Evolutionary conservation across 768 basidiomycete species (phyloP).

Genomic region (Suillus plorans): DNA sequence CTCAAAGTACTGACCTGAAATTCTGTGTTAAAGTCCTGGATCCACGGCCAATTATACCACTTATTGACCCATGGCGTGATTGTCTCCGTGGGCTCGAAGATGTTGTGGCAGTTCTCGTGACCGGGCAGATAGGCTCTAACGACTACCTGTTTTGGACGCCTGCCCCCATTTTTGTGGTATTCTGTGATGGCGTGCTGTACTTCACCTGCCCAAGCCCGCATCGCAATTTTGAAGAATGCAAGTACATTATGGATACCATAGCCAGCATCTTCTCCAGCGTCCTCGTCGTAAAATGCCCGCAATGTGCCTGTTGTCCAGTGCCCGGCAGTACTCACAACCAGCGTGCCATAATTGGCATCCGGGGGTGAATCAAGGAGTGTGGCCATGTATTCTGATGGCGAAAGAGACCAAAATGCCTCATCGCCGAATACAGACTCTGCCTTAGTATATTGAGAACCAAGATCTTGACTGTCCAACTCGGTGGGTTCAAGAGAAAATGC

Average conservation of each 20-base stretch:
- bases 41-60: constrained; percentile 69
- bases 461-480: constrained; percentile 17
- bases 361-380: constrained; percentile 47
- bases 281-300: constrained; percentile 37
- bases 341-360: constrained; percentile 54
- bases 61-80: constrained; percentile 44
- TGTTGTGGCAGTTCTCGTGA: constrained; percentile 62
- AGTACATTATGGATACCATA: constrained; percentile 56
- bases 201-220: constrained; percentile 51
- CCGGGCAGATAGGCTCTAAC: constrained; percentile 64
- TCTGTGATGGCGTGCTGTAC: constrained; percentile 47
- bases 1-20: constrained; percentile 48
- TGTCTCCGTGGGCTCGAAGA: constrained; percentile 44
- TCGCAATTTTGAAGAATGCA: constrained; percentile 56
- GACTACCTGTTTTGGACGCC: constrained; percentile 44
- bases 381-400: constrained; percentile 52
- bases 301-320: constrained; percentile 69
- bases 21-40: constrained; percentile 53
- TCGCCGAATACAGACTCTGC: constrained; percentile 49
- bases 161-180: constrained; percentile 29
- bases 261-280: constrained; percentile 32
- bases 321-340: constrained; percentile 63
- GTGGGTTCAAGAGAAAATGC: constrained; percentile 16
- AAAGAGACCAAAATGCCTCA: constrained; percentile 53
- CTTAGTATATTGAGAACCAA: constrained; percentile 27